Evolutionary conservation across 306 rosid genomes (phyloP).

Genomic region (Alnus glutinosa): DNA sequence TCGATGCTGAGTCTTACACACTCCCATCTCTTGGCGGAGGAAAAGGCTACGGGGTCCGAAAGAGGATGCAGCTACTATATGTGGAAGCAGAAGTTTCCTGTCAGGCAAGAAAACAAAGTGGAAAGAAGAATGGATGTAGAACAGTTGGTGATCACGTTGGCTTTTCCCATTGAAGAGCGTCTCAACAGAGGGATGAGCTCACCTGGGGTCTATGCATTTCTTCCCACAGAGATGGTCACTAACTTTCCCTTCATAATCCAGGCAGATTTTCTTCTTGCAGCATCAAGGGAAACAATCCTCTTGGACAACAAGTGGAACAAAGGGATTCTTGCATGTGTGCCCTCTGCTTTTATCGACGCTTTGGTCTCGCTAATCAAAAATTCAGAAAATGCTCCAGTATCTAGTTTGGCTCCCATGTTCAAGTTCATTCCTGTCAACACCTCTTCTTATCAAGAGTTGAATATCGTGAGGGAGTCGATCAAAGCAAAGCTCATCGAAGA

Average conservation of each 20-base stretch:
- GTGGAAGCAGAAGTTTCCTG: conserved; percentile 77
- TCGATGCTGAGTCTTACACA: conserved; percentile 69
- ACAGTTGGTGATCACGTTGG: conserved; percentile 60
- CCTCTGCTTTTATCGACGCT: conserved; percentile 61
- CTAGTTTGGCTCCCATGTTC: conserved; percentile 48
- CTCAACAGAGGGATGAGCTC: conserved; percentile 42
- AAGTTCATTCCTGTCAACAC: conserved; percentile 48
- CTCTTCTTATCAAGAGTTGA: conserved; percentile 43
- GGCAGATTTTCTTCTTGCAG: conserved; percentile 71
- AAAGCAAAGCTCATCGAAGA: conserved; percentile 38
- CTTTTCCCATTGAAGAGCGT: conserved; percentile 61
- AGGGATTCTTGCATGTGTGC: conserved; percentile 70
- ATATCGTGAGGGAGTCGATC: conserved; percentile 55
- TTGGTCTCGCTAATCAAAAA: conserved; percentile 47
- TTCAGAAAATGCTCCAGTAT: conserved; percentile 41
- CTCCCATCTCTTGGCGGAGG: conserved; percentile 49
- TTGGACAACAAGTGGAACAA: conserved; percentile 71
- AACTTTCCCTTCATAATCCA: conserved; percentile 75
- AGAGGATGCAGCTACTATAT: conserved; percentile 52
- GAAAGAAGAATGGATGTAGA: conserved; percentile 60
- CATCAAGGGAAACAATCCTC: conserved; percentile 74
- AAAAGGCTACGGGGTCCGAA: conserved; percentile 21
- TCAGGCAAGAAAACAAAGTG: conserved; percentile 42
- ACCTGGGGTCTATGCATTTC: conserved; percentile 69
- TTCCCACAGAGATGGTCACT: conserved; percentile 78